Base-by-base conservation (phyloP, 768 basidiomycete species). In the Atractiella rhizophila region DNA sequence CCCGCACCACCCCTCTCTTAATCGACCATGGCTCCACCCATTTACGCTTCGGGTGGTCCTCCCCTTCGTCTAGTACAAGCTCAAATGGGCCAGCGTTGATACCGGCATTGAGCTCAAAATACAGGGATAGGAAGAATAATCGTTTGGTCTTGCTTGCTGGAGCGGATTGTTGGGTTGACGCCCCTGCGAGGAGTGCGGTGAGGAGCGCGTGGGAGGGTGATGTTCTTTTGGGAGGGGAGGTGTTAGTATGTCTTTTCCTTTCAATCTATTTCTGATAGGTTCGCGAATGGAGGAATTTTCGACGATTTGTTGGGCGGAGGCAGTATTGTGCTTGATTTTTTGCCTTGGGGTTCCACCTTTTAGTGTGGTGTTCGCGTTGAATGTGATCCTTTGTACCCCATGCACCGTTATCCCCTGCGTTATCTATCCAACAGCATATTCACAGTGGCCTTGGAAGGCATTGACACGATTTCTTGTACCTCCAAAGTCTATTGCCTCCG, bases 141-240 rank as follows among this genome's bases (percentile, higher is more conserved):
- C 73, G 68, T 45, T 75, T 73, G 0, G 62, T 86, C n/a, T 56
- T 86, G 24, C 64, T 96, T 11, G 88, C 88, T 43, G 91, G 91
- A 0, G 71, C 76, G 25, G 82, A 72, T 10, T 70, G 81, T 24
- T 86, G 91, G 32, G 64, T 71, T 11, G 91, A 98, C 56, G 76
- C 75, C 29, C 76, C 73, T 10, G 75, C 80, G 43, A 69, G 75
- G 51, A 68, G 71, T 2, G 78, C 79, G 55, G 66, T 73, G 6
- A 73, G 70, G 52, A 72, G 71, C 0, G 74, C 88, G 40, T 96
- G 79, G 75, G 91, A 98, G 56, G 85, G 82, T 7, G 91, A 96
- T 54, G 71, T 91, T 18, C 57, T 94, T 35, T 66, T 82, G 50
- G 85, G 83, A 59, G 79, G 76, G 50, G 91, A 96, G 60, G 74